Percentiles rank a stretch among this genome's conserved stretches.
Evolutionary conservation across 1,284 basidiomycete species (phyloP).

Genomic region (Cryptococcus jaspeensis): DNA sequence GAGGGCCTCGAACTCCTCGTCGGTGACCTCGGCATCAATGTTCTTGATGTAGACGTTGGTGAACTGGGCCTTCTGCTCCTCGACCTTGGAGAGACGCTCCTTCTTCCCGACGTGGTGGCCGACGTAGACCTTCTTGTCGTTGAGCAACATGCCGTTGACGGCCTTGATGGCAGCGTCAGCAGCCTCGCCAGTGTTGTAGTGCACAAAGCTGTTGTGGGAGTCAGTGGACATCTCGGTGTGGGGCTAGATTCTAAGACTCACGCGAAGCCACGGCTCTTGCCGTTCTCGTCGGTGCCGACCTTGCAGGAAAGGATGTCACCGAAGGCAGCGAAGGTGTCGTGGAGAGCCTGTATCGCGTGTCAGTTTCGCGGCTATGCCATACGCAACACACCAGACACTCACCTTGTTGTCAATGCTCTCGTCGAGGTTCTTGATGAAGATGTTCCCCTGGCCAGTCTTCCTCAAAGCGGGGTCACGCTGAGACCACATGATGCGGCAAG

Average conservation of each 20-base stretch:
- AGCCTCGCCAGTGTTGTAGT: constrained; percentile 97
- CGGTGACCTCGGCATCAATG: constrained; percentile 75
- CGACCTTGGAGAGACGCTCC: constrained; percentile 96
- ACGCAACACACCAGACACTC: constrained; percentile 12
- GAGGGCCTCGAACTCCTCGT: constrained; percentile 83
- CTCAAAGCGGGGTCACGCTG: constrained; percentile 98
- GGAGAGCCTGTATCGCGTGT: constrained; percentile 68
- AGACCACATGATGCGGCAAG: constrained; percentile 99
- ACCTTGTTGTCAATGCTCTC: constrained; percentile 99
- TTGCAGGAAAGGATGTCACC: constrained; percentile 99
- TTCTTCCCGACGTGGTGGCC: constrained; percentile 97
- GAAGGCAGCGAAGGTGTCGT: constrained; percentile 99
- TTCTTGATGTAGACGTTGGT: constrained; percentile 99
- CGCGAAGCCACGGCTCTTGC: constrained; percentile 88
- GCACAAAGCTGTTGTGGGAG: constrained; percentile 68
- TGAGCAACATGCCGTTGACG: constrained; percentile 98
- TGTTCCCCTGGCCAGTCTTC: constrained; percentile 99
- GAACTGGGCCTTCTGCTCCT: constrained; percentile 94
- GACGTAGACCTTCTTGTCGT: constrained; percentile 99
- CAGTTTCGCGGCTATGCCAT: not conserved
- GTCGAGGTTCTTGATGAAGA: constrained; percentile 99
- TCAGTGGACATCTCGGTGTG: not conserved
- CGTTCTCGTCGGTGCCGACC: constrained; percentile 91
- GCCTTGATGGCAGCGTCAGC: constrained; percentile 96
- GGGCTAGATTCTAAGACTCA: constrained; percentile 16